These are phyloP conservation scores for Tubosaeta sp. DNA, from an alignment of 768 basidiomycete genomes.

Conservation along the genomic window DNA sequence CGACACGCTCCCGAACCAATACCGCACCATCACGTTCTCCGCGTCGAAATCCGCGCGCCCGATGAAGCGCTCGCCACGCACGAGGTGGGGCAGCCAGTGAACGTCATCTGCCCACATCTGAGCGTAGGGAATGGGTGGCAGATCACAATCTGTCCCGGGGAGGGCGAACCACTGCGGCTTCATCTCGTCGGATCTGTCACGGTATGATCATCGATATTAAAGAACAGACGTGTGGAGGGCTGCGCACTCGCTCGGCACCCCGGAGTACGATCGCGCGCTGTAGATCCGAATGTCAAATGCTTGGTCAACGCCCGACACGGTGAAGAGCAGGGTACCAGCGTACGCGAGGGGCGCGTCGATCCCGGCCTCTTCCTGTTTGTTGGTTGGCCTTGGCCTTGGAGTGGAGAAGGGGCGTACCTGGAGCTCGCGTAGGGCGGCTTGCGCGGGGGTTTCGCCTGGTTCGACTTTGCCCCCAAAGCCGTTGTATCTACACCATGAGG, in stretches of 20 bases:
- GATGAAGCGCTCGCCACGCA: constrained; percentile 37
- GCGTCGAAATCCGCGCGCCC: constrained; percentile 60
- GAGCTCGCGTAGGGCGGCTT: constrained; percentile 77
- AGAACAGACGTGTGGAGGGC: too few species aligned
- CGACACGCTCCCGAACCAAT: constrained; percentile 82
- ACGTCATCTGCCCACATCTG: constrained; percentile 60
- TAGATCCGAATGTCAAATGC: constrained; percentile 75
- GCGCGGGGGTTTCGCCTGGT: constrained; percentile 55
- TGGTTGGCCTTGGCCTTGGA: too few species aligned
- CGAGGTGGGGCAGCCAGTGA: constrained; percentile 66
- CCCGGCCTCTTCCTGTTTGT: constrained; percentile 74
- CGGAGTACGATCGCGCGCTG: constrained; percentile 56
- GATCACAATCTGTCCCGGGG: neutral
- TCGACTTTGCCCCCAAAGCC: constrained; percentile 92
- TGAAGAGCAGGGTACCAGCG: constrained; percentile 64
- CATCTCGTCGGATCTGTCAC: neutral
- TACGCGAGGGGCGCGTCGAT: constrained; percentile 57
- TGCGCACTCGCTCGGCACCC: constrained; percentile 62
- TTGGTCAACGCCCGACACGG: constrained; percentile 47
- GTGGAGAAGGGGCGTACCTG: constrained; percentile 35
- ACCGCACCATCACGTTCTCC: constrained; percentile 74
- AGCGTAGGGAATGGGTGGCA: constrained; percentile 52
- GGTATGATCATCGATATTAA: too few species aligned
- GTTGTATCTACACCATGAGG: constrained; percentile 54
- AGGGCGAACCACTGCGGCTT: too few species aligned